phyloP scores from a whole-genome alignment of 2,329 filamentous ascomycete species.

The Cucurbitaria berberidis region DNA sequence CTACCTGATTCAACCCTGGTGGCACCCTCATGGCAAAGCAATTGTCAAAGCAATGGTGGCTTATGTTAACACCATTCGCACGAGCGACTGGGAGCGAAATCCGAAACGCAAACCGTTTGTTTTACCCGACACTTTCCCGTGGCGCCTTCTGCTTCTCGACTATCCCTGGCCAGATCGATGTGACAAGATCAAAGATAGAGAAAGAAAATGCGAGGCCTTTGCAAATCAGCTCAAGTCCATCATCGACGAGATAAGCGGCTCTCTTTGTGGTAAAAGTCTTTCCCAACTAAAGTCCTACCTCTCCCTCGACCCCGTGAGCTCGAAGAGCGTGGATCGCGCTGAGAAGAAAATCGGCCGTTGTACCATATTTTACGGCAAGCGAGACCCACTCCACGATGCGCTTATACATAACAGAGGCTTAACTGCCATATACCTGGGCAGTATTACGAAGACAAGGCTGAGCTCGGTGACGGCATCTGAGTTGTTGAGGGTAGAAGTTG shows the following conservation, averaged over 20 bases:
- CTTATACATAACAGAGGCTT: conserved; percentile 19
- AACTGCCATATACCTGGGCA: conserved; percentile 27
- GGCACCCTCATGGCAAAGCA: conserved; percentile 15
- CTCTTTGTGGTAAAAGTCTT: conserved; percentile 26
- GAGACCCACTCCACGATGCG: conserved; percentile 5
- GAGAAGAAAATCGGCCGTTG: not conserved
- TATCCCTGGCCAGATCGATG: conserved; percentile 17
- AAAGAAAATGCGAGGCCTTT: conserved; percentile 23
- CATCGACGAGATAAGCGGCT: conserved; percentile 18
- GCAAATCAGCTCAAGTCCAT: conserved; percentile 19
- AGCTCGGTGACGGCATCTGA: conserved; percentile 31
- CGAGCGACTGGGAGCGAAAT: conserved; percentile 30
- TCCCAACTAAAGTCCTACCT: conserved; percentile 10
- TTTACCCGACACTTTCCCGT: conserved; percentile 31
- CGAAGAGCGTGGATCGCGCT: not conserved
- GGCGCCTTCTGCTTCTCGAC: conserved; percentile 35
- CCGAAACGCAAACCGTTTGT: conserved; percentile 19
- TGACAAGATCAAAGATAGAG: not conserved
- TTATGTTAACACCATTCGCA: conserved; percentile 27
- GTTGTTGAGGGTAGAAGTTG: conserved; percentile 34
- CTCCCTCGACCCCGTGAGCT: not conserved
- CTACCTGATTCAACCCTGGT: conserved; percentile 11
- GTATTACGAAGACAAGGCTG: conserved; percentile 27
- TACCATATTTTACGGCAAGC: not conserved
- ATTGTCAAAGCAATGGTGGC: conserved; percentile 27